Evolutionary conservation across 352 stramenopile species (phyloP).

Genomic region (Chloridella minuta): DNA sequence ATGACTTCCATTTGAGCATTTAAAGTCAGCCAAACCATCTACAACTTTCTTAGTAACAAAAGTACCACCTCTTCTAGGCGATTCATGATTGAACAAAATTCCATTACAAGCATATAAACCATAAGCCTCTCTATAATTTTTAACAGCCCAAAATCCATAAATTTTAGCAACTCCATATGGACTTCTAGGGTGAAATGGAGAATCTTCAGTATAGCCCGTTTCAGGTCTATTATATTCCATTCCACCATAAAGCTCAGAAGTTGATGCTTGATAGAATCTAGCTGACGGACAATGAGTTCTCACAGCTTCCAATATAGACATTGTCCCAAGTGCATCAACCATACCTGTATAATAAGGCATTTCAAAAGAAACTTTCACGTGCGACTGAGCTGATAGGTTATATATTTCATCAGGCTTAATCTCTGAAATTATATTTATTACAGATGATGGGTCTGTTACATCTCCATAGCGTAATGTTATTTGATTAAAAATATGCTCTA

Average conservation of each 20-base stretch:
- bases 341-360: constrained; percentile 83
- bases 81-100: constrained; percentile 99
- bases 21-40: constrained; percentile 62
- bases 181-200: constrained; percentile 86
- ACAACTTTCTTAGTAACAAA: constrained; percentile 98
- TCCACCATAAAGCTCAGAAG: constrained; percentile 88
- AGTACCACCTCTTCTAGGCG: constrained; percentile 63
- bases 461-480: no score
- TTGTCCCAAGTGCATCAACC: no score
- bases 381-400: constrained; percentile 91
- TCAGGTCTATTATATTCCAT: constrained; percentile 31
- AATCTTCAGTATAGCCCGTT: constrained; percentile 71
- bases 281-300: no score
- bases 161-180: constrained; percentile 90
- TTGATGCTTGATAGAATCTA: constrained; percentile 43
- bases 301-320: no score
- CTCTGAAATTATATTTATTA: no score
- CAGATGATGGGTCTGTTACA: no score
- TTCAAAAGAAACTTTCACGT: constrained; percentile 97
- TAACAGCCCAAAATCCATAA: constrained; percentile 89
- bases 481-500: constrained; percentile 42
- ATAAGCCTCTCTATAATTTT: constrained; percentile 95
- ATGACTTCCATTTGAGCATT: constrained; percentile 49
- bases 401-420: constrained; percentile 74
- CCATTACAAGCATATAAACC: constrained; percentile 66